phyloP scores from a whole-genome alignment of 2,329 filamentous ascomycete species.

The Cytospora leucostoma region DNA sequence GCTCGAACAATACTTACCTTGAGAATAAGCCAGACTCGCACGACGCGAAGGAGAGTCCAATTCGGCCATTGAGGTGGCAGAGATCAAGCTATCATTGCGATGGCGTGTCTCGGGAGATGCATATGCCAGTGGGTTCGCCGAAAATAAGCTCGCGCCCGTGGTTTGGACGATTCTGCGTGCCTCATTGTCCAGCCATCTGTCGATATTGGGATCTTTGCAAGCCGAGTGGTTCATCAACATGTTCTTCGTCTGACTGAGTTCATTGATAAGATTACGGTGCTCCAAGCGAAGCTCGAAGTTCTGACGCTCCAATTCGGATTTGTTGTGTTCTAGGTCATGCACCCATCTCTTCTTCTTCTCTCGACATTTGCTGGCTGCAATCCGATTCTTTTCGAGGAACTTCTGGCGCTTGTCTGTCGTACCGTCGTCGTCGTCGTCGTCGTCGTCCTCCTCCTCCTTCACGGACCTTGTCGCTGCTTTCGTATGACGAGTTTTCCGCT shows the following conservation, averaged over 20 bases:
- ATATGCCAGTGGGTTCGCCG: constrained; percentile 11
- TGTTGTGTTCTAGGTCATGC: constrained; percentile 50
- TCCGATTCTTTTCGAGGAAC: constrained; percentile 69
- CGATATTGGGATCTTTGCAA: constrained; percentile 56
- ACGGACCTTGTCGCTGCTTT: constrained; percentile 31
- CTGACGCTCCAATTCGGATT: constrained; percentile 46
- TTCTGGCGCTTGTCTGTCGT: constrained; percentile 41
- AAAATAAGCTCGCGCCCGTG: constrained; percentile 21
- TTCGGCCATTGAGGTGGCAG: constrained; percentile 8
- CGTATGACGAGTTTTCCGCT: constrained; percentile 28
- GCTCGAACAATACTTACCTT: constrained; percentile 3
- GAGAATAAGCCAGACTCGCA: constrained; percentile 11
- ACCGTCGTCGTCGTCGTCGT: constrained; percentile 30
- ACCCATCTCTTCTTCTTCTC: constrained; percentile 64
- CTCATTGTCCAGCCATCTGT: constrained; percentile 55
- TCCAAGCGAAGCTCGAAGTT: constrained; percentile 48
- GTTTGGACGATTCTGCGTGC: constrained; percentile 48
- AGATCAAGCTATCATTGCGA: constrained; percentile 33
- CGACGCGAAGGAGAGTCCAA: constrained; percentile 9
- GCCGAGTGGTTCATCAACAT: constrained; percentile 53
- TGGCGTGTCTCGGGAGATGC: constrained; percentile 30
- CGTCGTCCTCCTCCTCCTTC: constrained; percentile 31
- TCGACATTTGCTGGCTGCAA: constrained; percentile 73
- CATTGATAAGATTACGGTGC: constrained; percentile 44
- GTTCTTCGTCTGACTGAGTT: constrained; percentile 51